Percentiles rank a stretch among this genome's conserved stretches.
Conservation (phyloP, 129 eudicot genomes). For the Chrysanthemum seticuspe region DNA sequence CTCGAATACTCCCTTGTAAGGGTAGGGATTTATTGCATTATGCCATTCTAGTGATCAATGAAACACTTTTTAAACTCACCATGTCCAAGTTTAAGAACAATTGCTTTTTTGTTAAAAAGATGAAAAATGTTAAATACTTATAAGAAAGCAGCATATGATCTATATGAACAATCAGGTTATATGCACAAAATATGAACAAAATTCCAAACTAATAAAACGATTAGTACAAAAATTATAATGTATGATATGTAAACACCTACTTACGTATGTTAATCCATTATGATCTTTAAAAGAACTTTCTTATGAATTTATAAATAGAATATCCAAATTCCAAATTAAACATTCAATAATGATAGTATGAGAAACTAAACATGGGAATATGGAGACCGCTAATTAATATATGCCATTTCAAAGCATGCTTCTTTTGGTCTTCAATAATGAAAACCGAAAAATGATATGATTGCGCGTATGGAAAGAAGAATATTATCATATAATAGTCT, state of each 20-base stretch:
- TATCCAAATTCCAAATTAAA: neutral
- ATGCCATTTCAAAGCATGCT: neutral
- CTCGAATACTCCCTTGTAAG: no score
- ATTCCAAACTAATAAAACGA: neutral
- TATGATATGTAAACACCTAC: neutral
- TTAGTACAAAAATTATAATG: neutral
- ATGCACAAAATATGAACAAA: no score
- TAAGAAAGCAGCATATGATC: no score
- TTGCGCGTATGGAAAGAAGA: no score
- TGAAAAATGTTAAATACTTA: no score
- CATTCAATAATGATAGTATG: neutral
- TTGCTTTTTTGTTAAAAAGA: no score
- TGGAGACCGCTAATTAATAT: neutral
- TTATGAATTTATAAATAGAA: neutral
- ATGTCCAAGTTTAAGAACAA: neutral
- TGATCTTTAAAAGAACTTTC: neutral
- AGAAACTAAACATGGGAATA: neutral
- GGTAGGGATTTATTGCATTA: no score
- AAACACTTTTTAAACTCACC: no score
- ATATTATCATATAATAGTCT: neutral
- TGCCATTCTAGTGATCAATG: no score
- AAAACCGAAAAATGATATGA: no score
- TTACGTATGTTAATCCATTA: neutral
- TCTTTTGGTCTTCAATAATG: neutral
- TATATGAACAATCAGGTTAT: no score